phyloP scores from a whole-genome alignment of 2,329 filamentous ascomycete genomes.

The Botrytis byssoidea region DNA sequence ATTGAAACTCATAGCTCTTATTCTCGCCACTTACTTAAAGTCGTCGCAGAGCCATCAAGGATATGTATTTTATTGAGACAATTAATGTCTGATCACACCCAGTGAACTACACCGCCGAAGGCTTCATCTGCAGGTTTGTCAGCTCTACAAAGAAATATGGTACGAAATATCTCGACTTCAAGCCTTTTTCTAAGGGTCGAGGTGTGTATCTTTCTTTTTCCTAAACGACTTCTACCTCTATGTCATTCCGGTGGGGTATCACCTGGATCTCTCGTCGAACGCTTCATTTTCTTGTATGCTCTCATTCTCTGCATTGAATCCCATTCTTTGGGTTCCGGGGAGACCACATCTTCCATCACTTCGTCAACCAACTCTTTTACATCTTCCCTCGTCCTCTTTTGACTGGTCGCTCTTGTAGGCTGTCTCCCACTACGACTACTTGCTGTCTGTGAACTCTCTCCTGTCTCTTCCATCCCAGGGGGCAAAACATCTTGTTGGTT shows the following conservation, averaged over 20 bases:
- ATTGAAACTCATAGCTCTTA: neutral
- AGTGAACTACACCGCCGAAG: neutral
- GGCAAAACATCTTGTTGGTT: neutral
- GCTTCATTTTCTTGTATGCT: neutral
- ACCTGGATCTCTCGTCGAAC: neutral
- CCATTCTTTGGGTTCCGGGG: neutral
- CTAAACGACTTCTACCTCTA: neutral
- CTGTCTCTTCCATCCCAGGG: no score
- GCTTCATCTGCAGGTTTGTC: neutral
- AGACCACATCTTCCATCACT: conserved; percentile 1
- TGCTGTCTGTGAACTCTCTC: neutral
- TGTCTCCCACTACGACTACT: neutral
- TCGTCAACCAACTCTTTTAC: neutral
- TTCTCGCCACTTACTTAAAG: neutral
- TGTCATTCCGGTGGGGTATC: neutral
- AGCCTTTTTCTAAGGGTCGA: neutral
- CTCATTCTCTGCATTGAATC: neutral
- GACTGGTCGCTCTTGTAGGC: neutral
- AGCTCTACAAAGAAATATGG: no score
- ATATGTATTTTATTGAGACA: no score
- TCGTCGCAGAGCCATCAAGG: neutral
- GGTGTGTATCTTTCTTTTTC: neutral
- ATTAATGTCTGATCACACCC: neutral
- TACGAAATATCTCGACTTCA: neutral
- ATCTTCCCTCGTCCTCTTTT: neutral